Evolutionary conservation across 495 filamentous ascomycete species (phyloP), one percentile per base, ranked within the genome.

Genomic region (Penicillium antarcticum): DNA sequence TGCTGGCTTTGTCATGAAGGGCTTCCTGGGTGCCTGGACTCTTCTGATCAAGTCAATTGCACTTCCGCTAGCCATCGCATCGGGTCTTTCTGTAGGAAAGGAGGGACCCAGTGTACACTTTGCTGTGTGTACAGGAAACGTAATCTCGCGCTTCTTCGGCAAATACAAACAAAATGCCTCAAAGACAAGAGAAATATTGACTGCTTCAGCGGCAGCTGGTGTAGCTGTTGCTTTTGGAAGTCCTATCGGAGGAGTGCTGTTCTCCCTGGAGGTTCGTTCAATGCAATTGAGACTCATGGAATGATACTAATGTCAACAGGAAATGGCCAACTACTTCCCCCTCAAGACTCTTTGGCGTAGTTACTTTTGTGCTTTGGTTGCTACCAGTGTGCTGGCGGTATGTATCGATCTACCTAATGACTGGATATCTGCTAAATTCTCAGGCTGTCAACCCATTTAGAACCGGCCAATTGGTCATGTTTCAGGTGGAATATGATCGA

Each of bases 1-100:
- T 60, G 92, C 92, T 5, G 94, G 94, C n/a, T 98, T 98, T 58
- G 88, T 97, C 49, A 98, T 98, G 94, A 97, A 98, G 66, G 94
- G 94, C 6, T 98, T 97, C 61, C 78, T 98, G 35, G 89, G 94
- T 26, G 87, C 86, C 55, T 89, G 89, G 87, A 98, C 94, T 13
- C 75, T 98, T 10, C 56, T 95, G 33, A 97, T 98, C 65, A 98
- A 98, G 70, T 96, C 92, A 3, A 81, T 97, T 45, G 87, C 88
- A 31, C 71, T 98, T 42, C 94, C 94, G 0, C 77, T 98, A 16
- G 89, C 94, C 39, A 98, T 98, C 63, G 91, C 87, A 16, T 97
- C 95, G 13, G 94, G 94, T 12, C 78, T 98, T 8, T 96, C 91
- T 5, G 91, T 98, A 31, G 94, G 94, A 44, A 98, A 98, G 66